Evolutionary conservation across 441 rosid species (phyloP).

Genomic region (Corymbia calophylla): DNA sequence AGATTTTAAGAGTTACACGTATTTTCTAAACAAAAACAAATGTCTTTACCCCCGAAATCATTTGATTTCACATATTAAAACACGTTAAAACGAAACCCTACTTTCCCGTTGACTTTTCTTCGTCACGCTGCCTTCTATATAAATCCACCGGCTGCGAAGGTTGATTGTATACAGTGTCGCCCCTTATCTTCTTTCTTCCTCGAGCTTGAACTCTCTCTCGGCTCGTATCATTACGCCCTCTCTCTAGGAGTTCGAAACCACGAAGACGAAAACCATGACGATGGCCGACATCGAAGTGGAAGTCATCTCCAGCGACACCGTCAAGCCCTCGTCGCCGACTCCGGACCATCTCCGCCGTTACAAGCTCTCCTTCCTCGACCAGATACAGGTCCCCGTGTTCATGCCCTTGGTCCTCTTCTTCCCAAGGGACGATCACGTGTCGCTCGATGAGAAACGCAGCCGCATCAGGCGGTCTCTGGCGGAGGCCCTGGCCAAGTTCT

Average conservation of each 20-base stretch:
- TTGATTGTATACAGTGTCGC: not conserved
- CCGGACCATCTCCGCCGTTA: not conserved
- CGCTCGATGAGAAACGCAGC: not conserved
- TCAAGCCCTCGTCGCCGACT: not conserved
- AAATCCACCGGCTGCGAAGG: not conserved
- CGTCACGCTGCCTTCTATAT: not conserved
- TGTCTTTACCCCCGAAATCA: not conserved
- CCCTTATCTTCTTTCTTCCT: not conserved
- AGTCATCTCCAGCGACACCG: not conserved
- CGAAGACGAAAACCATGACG: not conserved
- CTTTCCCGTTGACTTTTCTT: not conserved
- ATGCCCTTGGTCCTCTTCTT: not conserved
- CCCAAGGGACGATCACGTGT: not conserved
- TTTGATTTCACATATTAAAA: not conserved
- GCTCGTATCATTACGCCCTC: not conserved
- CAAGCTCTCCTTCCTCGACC: constrained; percentile 5
- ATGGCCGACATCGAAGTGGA: not conserved
- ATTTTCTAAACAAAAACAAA: not conserved
- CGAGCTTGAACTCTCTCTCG: not conserved
- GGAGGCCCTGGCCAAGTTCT: not conserved
- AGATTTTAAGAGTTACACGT: not conserved
- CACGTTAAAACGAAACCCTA: not conserved
- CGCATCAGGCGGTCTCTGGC: not conserved
- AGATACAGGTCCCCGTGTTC: not conserved
- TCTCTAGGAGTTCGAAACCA: not conserved